Conservation (phyloP, 176 grass and related monocot species). For the Oryza meridionalis region DNA sequence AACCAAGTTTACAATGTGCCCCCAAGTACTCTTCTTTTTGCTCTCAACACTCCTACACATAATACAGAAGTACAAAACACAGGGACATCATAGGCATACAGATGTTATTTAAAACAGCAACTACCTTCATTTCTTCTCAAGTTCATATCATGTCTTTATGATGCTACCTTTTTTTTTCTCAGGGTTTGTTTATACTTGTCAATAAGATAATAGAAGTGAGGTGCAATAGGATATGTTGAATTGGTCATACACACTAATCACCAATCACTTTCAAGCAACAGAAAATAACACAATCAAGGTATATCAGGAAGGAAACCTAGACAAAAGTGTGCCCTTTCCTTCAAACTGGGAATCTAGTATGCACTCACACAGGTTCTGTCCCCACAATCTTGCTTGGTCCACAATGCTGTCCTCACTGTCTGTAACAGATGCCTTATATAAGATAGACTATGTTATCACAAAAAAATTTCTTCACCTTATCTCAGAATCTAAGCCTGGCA, state of each 20-base stretch:
- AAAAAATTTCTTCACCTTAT: neutral
- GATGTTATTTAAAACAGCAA: neutral
- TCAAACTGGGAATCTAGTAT: conserved; percentile 35
- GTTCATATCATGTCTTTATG: conserved; percentile 1
- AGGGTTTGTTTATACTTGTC: neutral
- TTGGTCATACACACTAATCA: neutral
- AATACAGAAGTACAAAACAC: neutral
- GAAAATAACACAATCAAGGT: conserved; percentile 42
- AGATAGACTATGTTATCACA: conserved; percentile 17
- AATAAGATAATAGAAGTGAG: neutral
- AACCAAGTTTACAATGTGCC: neutral
- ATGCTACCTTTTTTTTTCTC: neutral
- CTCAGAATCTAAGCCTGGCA: conserved; percentile 12
- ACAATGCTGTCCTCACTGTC: conserved; percentile 31
- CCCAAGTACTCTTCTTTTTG: conserved; percentile 2
- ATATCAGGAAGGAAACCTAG: conserved; percentile 33
- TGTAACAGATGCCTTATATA: conserved; percentile 27
- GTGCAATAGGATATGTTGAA: neutral
- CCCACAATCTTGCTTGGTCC: conserved; percentile 36
- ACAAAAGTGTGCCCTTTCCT: conserved; percentile 19
- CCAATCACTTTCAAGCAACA: neutral
- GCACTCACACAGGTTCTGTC: conserved; percentile 21
- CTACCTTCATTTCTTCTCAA: conserved; percentile 16
- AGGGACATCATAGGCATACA: neutral
- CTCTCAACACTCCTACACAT: neutral